phyloP scores from a whole-genome alignment of 108 stramenopile species.

The Discostella stelligeroides region DNA sequence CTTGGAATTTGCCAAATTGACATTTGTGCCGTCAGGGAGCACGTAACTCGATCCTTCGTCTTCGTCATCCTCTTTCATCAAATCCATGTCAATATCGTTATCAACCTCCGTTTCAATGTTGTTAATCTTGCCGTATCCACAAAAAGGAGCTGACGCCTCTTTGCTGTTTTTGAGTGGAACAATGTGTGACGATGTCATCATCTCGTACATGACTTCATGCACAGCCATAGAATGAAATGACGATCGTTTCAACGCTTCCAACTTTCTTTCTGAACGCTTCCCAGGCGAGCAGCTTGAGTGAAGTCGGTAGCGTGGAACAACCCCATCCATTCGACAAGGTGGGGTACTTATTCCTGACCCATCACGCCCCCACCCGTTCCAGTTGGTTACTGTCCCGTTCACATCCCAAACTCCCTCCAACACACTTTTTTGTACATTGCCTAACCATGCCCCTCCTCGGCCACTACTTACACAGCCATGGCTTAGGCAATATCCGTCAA shows the following conservation, averaged over 20 bases:
- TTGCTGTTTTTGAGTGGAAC: slow-evolving; percentile 17
- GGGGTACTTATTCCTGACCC: slow-evolving; percentile 38
- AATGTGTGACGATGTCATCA: slow-evolving; percentile 58
- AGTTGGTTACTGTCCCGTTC: slow-evolving; percentile 18
- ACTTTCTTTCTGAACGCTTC: slow-evolving; percentile 14
- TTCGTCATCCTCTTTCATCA: slow-evolving; percentile 25
- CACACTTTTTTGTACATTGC: slow-evolving; percentile 49
- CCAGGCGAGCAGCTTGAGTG: slow-evolving; percentile 7
- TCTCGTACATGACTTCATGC: slow-evolving; percentile 81
- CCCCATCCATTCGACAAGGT: slow-evolving; percentile 53
- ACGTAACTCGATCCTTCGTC: slow-evolving; percentile 40
- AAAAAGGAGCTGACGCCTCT: slow-evolving; percentile 19
- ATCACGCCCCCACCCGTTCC: slow-evolving; percentile 53
- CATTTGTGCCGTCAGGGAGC: slow-evolving; percentile 71
- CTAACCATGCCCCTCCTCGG: slow-evolving; percentile 80
- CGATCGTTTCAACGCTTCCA: slow-evolving; percentile 17
- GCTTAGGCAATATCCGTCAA: slow-evolving; percentile 77
- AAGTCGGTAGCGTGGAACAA: slow-evolving; percentile 17
- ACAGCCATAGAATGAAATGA: slow-evolving; percentile 72
- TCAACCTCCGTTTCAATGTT: slow-evolving; percentile 5
- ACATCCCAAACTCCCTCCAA: slow-evolving; percentile 28
- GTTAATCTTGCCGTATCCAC: slow-evolving; percentile 10
- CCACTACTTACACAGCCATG: slow-evolving; percentile 70
- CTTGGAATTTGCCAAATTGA: slow-evolving; percentile 53
- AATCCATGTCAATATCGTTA: slow-evolving; percentile 29